Conservation (phyloP, 2,329 filamentous ascomycete genomes). For the Hypoxylon sp. region DNA sequence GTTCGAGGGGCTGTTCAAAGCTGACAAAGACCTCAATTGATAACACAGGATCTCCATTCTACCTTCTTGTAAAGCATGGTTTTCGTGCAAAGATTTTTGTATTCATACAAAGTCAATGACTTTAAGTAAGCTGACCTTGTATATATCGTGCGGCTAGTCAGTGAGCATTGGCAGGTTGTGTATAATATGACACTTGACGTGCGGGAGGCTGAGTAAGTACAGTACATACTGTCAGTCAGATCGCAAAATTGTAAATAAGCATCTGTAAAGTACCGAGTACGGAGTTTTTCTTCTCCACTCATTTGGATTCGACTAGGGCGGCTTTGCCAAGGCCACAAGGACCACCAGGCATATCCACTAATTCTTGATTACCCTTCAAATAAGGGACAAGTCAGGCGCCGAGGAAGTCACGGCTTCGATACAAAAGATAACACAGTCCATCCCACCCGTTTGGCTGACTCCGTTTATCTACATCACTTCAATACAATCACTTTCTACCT, state of each 20-base stretch:
- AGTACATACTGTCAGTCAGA: too few species aligned
- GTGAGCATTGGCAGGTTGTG: too few species aligned
- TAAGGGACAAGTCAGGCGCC: constrained; percentile 45
- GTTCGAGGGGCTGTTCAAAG: not conserved
- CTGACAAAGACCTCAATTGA: not conserved
- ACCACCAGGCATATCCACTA: constrained; percentile 5
- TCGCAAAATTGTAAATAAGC: constrained; percentile 5
- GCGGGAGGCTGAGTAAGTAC: too few species aligned
- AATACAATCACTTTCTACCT: constrained; percentile 24
- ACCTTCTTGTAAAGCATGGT: not conserved
- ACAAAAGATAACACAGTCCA: constrained; percentile 35
- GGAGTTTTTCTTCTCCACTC: constrained; percentile 12
- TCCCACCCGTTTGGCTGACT: constrained; percentile 30
- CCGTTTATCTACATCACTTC: constrained; percentile 15
- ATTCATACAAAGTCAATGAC: too few species aligned
- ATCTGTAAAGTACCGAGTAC: constrained; percentile 17
- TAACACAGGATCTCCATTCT: not conserved
- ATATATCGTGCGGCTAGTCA: too few species aligned
- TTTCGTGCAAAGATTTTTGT: too few species aligned
- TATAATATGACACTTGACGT: too few species aligned
- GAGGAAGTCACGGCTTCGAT: constrained; percentile 33
- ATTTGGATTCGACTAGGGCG: constrained; percentile 13
- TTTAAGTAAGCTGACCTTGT: too few species aligned
- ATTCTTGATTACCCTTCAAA: constrained; percentile 34
- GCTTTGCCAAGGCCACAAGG: not conserved